Evolutionary conservation across 202 grass and related monocot species (phyloP).

Genomic region (Digitaria exilis): DNA sequence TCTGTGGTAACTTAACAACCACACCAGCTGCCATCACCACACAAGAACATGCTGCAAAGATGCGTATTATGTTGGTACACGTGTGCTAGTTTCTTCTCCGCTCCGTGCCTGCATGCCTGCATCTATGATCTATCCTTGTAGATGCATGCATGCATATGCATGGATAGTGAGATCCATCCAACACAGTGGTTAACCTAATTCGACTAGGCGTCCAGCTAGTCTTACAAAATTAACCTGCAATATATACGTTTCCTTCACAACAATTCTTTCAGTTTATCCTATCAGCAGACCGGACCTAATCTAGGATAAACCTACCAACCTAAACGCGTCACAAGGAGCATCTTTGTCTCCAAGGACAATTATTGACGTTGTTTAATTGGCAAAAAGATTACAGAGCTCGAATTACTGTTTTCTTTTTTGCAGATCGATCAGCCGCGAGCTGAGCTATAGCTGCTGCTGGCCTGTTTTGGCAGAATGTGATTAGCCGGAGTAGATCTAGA

Average conservation of each 20-base stretch:
- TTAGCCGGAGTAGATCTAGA: slow-evolving; percentile 30
- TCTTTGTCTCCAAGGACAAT: not conserved
- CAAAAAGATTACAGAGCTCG: not conserved
- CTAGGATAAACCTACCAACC: not conserved
- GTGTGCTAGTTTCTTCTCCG: not conserved
- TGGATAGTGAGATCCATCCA: not conserved
- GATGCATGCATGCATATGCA: not conserved
- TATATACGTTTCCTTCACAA: no score
- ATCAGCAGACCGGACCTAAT: not conserved
- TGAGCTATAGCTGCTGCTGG: not conserved
- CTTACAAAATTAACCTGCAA: no score
- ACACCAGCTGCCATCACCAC: not conserved
- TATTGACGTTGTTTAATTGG: slow-evolving; percentile 26
- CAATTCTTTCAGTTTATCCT: not conserved
- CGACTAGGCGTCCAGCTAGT: not conserved
- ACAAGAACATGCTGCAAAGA: not conserved
- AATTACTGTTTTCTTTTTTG: not conserved
- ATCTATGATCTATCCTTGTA: not conserved
- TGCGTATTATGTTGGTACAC: not conserved
- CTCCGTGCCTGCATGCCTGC: not conserved
- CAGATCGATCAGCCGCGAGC: not conserved
- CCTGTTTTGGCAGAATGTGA: not conserved
- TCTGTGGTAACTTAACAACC: not conserved
- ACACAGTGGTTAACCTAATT: slow-evolving; percentile 18
- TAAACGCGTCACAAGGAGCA: not conserved